A percentile compares a stretch with the other conserved stretches of the same genome.
Evolutionary conservation across 805 yeast genomes (phyloP).

Genomic region (Maudiozyma saulgeensis): DNA sequence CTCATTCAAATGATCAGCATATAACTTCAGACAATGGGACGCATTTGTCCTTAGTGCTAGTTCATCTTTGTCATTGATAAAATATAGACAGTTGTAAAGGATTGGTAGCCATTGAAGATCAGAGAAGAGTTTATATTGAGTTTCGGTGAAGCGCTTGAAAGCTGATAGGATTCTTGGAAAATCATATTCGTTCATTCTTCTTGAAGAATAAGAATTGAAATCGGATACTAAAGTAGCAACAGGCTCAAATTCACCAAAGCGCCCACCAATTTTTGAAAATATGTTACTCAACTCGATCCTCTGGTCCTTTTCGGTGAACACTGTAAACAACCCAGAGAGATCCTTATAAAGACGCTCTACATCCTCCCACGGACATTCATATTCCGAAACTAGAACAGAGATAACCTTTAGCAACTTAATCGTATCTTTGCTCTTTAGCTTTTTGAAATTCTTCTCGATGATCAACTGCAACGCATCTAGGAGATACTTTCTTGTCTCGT

Average conservation of each 20-base stretch:
- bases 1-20: slow-evolving; percentile 46
- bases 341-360: slow-evolving; percentile 40
- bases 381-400: slow-evolving; percentile 42
- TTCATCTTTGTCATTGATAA: slow-evolving; percentile 70
- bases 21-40: slow-evolving; percentile 49
- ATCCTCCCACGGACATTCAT: slow-evolving; percentile 44
- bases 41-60: slow-evolving; percentile 74
- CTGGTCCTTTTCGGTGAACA: slow-evolving; percentile 49
- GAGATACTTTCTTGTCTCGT: slow-evolving; percentile 42
- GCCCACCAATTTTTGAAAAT: slow-evolving; percentile 48
- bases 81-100: slow-evolving; percentile 55
- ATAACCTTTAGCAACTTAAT: slow-evolving; percentile 49
- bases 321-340: slow-evolving; percentile 49
- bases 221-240: slow-evolving; percentile 50
- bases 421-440: slow-evolving; percentile 44
- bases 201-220: slow-evolving; percentile 58
- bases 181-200: slow-evolving; percentile 64
- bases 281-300: slow-evolving; percentile 54
- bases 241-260: slow-evolving; percentile 34
- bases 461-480: slow-evolving; percentile 50
- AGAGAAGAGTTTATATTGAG: slow-evolving; percentile 34
- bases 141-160: slow-evolving; percentile 55
- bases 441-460: slow-evolving; percentile 46
- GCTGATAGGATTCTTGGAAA: slow-evolving; percentile 66
- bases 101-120: slow-evolving; percentile 73